phyloP scores from a whole-genome alignment of 2,329 filamentous ascomycete species.

The Fusarium cyanostomum region DNA sequence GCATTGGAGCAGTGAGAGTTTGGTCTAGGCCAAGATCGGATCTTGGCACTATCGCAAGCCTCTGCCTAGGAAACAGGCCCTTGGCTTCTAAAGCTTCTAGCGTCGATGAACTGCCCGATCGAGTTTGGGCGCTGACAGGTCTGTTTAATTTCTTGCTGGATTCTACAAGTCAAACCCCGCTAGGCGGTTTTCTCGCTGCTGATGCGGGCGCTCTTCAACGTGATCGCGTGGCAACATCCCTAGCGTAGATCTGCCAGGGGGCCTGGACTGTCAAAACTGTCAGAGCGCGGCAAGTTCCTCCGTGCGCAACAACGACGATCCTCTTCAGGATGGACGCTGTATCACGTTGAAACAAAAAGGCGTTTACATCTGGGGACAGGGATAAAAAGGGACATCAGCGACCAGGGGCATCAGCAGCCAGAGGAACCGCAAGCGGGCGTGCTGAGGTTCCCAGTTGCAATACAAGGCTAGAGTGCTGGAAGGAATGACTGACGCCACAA shows the following conservation, averaged over 20 bases:
- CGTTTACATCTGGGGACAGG: slow-evolving; percentile 6
- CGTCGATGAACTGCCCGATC: slow-evolving; percentile 26
- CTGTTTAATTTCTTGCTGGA: too few relatives aligned
- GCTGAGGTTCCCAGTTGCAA: neutral
- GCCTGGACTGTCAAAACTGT: slow-evolving; percentile 34
- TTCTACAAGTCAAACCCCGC: neutral
- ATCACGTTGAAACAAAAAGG: slow-evolving; percentile 7
- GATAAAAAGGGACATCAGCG: slow-evolving; percentile 2
- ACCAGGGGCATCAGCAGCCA: too few relatives aligned
- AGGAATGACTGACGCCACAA: slow-evolving; percentile 20
- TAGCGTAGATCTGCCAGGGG: slow-evolving; percentile 33
- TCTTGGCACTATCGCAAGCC: neutral
- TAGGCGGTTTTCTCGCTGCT: neutral
- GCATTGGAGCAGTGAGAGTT: neutral
- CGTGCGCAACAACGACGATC: slow-evolving; percentile 9
- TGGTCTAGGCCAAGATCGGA: slow-evolving; percentile 6
- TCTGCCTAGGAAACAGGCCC: slow-evolving; percentile 11
- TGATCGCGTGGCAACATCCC: slow-evolving; percentile 15
- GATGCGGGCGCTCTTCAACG: neutral
- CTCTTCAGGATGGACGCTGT: neutral
- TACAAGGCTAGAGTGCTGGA: slow-evolving; percentile 6
- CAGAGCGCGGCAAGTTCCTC: slow-evolving; percentile 27
- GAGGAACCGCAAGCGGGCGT: neutral
- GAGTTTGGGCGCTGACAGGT: slow-evolving; percentile 14
- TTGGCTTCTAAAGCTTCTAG: slow-evolving; percentile 39